Conservation (phyloP, 345 rosid species). For the Rhodamnia rubescens region DNA sequence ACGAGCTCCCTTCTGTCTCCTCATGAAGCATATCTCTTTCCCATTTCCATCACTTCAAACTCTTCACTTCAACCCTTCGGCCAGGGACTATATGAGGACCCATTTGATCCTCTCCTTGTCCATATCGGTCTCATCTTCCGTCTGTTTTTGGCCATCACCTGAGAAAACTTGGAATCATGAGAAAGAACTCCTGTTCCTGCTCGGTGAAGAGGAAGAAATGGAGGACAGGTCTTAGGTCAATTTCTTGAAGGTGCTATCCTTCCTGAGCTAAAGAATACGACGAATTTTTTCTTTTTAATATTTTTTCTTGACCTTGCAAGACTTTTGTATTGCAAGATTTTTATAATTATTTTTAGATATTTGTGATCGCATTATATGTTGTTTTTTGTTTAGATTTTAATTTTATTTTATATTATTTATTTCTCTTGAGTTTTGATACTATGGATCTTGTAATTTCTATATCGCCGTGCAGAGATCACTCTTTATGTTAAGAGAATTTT, state of each 20-base stretch:
- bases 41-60: neutral
- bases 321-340: conserved; percentile 55
- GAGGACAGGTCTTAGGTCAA: neutral
- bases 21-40: neutral
- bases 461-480: neutral
- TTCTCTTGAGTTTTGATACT: conserved; percentile 24
- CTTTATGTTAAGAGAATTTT: neutral
- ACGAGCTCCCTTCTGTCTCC: neutral
- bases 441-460: fast-evolving
- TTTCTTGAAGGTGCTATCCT: neutral
- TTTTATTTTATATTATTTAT: neutral
- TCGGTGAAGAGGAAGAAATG: neutral
- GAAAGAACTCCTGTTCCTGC: neutral
- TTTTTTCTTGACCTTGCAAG: conserved; percentile 72
- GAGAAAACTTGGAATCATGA: neutral
- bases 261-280: neutral
- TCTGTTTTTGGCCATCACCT: neutral
- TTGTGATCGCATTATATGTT: neutral
- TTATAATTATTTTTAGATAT: neutral
- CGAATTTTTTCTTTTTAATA: neutral
- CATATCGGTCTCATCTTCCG: neutral
- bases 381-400: neutral
- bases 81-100: neutral
- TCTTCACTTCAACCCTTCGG: neutral
- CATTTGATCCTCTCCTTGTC: neutral